Evolutionary conservation across 2,329 filamentous ascomycete genomes (phyloP), one percentile per base, ranked within the genome.

Genomic region (Cercospora canescens): DNA sequence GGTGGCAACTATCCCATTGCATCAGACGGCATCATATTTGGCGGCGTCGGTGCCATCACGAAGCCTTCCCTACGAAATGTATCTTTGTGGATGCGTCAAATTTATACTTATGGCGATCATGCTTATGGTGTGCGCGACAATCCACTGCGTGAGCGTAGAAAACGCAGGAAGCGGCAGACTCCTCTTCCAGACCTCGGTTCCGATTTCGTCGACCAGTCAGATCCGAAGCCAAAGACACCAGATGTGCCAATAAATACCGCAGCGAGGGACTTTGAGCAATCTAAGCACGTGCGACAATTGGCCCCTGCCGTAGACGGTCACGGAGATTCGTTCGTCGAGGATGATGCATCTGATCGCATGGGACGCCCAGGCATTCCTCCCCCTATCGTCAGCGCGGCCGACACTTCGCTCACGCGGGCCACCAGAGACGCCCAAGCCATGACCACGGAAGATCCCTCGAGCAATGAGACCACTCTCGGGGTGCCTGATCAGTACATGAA

Each of bases 101-200:
- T 97, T 2, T 96, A 95, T 77, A 89, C 85, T 32, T 92, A 93
- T 83, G 94, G 94, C 2, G 88, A 92, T 60, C 86, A 91, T 73
- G 89, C 94, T 2, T 98, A 97, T 76, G 94, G 94, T 4, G 87
- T 97, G 6, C 86, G 87, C 61, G 91, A 96, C 37, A 93, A 92
- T 70, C 91, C 93, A 14, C 87, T 86, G 1, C 89, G 91, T 1
- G 84, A 85, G 66, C 86, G 90, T 34, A 83, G 84, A 56, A 81
- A 76, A 54, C 78, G 80, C 48, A 79, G 76, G 69, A 85, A 77
- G 74, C 70, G 76, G 45, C 80, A 75, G 67, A 75, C 68, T 32
- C 65, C 63, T 3, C 11, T 39, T 6, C 61, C 52, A 24, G 50
- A 18, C 12, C 6, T 54, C 2, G 58, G 59, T 4, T 60, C 62